These are phyloP conservation scores for Epichloe elymi DNA, from an alignment of 2,329 filamentous ascomycete species.

Conservation along the genomic window DNA sequence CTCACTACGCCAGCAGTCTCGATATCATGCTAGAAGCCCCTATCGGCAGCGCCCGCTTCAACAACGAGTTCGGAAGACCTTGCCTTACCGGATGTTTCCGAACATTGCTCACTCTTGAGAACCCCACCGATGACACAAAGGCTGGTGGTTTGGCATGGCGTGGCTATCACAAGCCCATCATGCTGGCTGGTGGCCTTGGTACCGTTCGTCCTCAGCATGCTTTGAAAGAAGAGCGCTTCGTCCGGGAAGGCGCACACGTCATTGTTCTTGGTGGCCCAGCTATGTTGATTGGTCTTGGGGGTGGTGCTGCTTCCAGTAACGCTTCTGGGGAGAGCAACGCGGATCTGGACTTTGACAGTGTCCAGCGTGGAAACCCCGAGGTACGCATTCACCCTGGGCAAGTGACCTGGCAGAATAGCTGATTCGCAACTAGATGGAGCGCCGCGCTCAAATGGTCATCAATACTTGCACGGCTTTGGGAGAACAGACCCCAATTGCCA, in stretches of 20 bases:
- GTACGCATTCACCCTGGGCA: not conserved
- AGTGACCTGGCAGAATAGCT: not conserved
- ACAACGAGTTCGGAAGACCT: conserved; percentile 93
- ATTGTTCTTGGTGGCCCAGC: conserved; percentile 91
- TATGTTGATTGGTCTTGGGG: conserved; percentile 97
- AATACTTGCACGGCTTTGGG: conserved; percentile 83
- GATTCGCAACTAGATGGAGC: conserved; percentile 48
- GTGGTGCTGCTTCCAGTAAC: conserved; percentile 86
- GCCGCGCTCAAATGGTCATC: conserved; percentile 94
- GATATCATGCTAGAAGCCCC: conserved; percentile 98
- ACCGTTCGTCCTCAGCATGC: conserved; percentile 86
- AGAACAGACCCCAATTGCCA: conserved; percentile 75
- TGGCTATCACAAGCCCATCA: conserved; percentile 96
- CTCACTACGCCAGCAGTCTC: conserved; percentile 83
- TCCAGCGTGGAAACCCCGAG: conserved; percentile 92
- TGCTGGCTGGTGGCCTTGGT: conserved; percentile 92
- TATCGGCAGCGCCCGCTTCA: conserved; percentile 88
- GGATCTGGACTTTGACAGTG: conserved; percentile 91
- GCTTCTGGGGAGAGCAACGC: conserved; percentile 79
- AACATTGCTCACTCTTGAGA: conserved; percentile 54
- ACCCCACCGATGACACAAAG: conserved; percentile 7
- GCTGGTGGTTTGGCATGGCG: conserved; percentile 45
- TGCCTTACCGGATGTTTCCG: conserved; percentile 83
- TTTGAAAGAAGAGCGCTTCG: conserved; percentile 66
- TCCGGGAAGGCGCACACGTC: conserved; percentile 76